Evolutionary conservation across 306 rosid species (phyloP).

Genomic region (Vigna mungo): DNA sequence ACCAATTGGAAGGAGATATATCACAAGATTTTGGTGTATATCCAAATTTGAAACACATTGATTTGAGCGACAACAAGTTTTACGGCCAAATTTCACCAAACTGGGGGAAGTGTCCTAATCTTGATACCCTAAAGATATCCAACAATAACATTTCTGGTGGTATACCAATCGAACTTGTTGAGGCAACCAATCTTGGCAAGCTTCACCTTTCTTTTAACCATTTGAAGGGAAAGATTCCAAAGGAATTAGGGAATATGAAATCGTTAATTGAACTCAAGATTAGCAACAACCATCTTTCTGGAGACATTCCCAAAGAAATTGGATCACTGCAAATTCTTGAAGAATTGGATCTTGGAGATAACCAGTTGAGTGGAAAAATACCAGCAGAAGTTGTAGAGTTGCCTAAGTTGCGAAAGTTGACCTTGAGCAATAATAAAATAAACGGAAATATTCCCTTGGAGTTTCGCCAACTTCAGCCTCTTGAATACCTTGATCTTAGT

Average conservation of each 20-base stretch:
- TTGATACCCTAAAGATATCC: background rate
- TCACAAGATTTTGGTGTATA: conserved; percentile 44
- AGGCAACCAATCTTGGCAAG: background rate
- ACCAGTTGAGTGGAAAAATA: conserved; percentile 35
- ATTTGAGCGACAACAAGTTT: conserved; percentile 46
- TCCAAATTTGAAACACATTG: conserved; percentile 24
- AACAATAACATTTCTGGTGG: conserved; percentile 40
- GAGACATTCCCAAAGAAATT: conserved; percentile 26
- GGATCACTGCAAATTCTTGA: conserved; percentile 1
- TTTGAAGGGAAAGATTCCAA: conserved; percentile 44
- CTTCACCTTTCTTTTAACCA: conserved; percentile 43
- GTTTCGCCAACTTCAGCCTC: background rate
- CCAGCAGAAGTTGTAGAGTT: conserved; percentile 5
- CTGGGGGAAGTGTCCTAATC: conserved; percentile 35
- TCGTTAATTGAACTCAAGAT: background rate
- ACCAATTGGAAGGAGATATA: conserved; percentile 51
- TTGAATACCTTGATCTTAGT: conserved; percentile 54
- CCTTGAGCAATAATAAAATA: conserved; percentile 36
- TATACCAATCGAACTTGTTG: conserved; percentile 3
- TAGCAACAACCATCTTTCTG: conserved; percentile 28
- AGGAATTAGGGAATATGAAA: conserved; percentile 29
- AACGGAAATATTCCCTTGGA: conserved; percentile 15
- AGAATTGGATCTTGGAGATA: conserved; percentile 16
- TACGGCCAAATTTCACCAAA: conserved; percentile 39
- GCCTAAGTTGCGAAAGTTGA: background rate